A percentile compares a stretch with the other conserved stretches of the same genome.
These are phyloP conservation scores for Monilinia aucupariae DNA, from an alignment of 2,329 filamentous ascomycete genomes.

Conservation along the genomic window DNA sequence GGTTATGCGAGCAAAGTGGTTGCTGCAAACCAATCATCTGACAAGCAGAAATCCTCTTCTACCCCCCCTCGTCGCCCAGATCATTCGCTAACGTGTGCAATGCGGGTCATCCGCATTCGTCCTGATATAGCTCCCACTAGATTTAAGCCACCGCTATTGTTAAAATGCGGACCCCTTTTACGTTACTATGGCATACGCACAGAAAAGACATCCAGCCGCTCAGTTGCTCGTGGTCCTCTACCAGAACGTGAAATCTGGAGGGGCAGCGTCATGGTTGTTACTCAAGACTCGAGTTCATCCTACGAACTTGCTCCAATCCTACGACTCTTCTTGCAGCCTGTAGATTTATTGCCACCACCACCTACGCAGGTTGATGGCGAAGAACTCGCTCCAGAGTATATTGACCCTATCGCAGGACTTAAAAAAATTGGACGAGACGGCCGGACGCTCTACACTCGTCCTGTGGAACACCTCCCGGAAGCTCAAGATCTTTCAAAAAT, in stretches of 20 bases:
- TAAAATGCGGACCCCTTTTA: constrained; percentile 86
- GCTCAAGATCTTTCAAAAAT: constrained; percentile 70
- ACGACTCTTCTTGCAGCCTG: constrained; percentile 79
- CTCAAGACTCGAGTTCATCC: constrained; percentile 73
- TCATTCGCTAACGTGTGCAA: constrained; percentile 36
- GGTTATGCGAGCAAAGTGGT: constrained; percentile 17
- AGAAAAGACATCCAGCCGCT: constrained; percentile 45
- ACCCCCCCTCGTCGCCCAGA: constrained; percentile 15
- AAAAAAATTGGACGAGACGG: constrained; percentile 80
- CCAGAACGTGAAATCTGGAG: constrained; percentile 77
- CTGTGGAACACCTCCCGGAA: constrained; percentile 80
- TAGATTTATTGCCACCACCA: constrained; percentile 74
- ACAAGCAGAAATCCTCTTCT: constrained; percentile 3
- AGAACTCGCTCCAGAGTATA: constrained; percentile 69
- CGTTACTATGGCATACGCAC: constrained; percentile 79
- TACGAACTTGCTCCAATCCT: constrained; percentile 78
- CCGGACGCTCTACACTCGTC: constrained; percentile 80
- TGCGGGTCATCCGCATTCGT: constrained; percentile 36
- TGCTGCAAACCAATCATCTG: constrained; percentile 11
- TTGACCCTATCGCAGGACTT: constrained; percentile 84
- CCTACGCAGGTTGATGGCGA: constrained; percentile 62
- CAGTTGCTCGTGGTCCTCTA: constrained; percentile 33
- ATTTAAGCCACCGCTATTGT: constrained; percentile 77
- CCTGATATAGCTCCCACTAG: constrained; percentile 48
- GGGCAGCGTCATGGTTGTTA: constrained; percentile 93